Evolutionary conservation across 176 grass and related monocot genomes (phyloP).

Genomic region (Musa itinerans): DNA sequence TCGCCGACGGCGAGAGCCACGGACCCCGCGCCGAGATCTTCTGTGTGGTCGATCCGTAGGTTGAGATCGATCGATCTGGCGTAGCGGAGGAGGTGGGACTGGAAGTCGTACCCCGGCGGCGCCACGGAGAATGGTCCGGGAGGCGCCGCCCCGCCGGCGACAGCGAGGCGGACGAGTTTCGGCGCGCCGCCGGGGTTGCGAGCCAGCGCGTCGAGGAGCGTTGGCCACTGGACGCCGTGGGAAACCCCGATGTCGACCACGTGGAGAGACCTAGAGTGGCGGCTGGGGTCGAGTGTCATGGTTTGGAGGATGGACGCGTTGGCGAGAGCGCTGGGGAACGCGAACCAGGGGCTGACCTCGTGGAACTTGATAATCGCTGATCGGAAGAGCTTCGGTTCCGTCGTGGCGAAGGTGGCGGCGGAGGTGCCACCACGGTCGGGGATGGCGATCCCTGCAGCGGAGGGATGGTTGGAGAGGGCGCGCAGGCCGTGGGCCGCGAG

Average conservation of each 20-base stretch:
- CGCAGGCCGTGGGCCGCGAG: slow-evolving; percentile 60
- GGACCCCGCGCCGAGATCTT: slow-evolving; percentile 19
- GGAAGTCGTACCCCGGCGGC: slow-evolving; percentile 63
- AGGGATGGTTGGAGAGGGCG: slow-evolving; percentile 28
- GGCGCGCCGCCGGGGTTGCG: slow-evolving; percentile 34
- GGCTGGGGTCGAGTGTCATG: slow-evolving; percentile 5
- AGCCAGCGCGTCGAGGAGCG: slow-evolving; percentile 80
- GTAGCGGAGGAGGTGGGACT: slow-evolving; percentile 72
- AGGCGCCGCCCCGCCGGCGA: slow-evolving; percentile 6
- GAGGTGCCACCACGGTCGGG: slow-evolving; percentile 23
- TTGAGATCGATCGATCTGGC: slow-evolving; percentile 74
- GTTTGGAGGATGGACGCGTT: slow-evolving; percentile 65
- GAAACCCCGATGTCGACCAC: slow-evolving; percentile 82
- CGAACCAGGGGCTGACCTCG: slow-evolving; percentile 94
- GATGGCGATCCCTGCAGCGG: slow-evolving; percentile 8
- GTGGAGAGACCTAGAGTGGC: slow-evolving; percentile 35
- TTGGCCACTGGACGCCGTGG: slow-evolving; percentile 98
- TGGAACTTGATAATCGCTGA: slow-evolving; percentile 76
- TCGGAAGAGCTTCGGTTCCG: slow-evolving; percentile 62
- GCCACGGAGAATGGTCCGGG: slow-evolving; percentile 47
- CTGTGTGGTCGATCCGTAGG: slow-evolving; percentile 36
- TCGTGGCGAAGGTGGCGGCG: slow-evolving; percentile 31
- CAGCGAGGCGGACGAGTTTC: slow-evolving; percentile 47
- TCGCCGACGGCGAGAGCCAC: slow-evolving; percentile 20
- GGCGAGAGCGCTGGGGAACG: slow-evolving; percentile 73